Conservation (phyloP, 108 stramenopile genomes). For the Licmophora abbreviata region DNA sequence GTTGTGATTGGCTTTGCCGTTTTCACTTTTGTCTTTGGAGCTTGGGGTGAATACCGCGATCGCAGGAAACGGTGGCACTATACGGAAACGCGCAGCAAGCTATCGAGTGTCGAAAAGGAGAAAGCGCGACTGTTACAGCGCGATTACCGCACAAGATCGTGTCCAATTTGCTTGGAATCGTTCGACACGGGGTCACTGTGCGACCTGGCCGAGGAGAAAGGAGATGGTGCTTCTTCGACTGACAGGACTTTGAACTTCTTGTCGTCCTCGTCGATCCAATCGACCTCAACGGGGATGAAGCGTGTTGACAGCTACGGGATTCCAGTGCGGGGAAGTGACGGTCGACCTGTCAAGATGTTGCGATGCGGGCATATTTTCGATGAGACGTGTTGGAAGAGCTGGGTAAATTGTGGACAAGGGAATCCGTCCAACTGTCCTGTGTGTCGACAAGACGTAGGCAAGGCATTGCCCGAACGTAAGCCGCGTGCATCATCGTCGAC, state of each 20-base stretch:
- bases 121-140: conserved; percentile 57
- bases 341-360: conserved; percentile 57
- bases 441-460: conserved; percentile 74
- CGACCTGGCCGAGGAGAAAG: conserved; percentile 11
- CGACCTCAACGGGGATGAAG: conserved; percentile 6
- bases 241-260: conserved; percentile 2
- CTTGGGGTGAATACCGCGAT: conserved; percentile 82
- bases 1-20: conserved; percentile 73
- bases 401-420: conserved; percentile 69
- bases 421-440: conserved; percentile 79
- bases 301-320: conserved; percentile 70
- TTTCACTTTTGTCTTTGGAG: conserved; percentile 78
- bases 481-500: conserved; percentile 1
- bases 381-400: conserved; percentile 73
- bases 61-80: conserved; percentile 59
- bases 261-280: neutral
- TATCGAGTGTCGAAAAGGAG: conserved; percentile 61
- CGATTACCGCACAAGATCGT: conserved; percentile 49
- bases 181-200: conserved; percentile 40
- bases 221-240: conserved; percentile 1
- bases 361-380: conserved; percentile 89
- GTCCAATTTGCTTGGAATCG: conserved; percentile 78
- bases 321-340: conserved; percentile 56
- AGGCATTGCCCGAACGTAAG: conserved; percentile 14
- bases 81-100: conserved; percentile 44